These are phyloP conservation scores for Gelatoporia subvermispora DNA, from an alignment of 768 basidiomycete genomes.

Conservation along the genomic window DNA sequence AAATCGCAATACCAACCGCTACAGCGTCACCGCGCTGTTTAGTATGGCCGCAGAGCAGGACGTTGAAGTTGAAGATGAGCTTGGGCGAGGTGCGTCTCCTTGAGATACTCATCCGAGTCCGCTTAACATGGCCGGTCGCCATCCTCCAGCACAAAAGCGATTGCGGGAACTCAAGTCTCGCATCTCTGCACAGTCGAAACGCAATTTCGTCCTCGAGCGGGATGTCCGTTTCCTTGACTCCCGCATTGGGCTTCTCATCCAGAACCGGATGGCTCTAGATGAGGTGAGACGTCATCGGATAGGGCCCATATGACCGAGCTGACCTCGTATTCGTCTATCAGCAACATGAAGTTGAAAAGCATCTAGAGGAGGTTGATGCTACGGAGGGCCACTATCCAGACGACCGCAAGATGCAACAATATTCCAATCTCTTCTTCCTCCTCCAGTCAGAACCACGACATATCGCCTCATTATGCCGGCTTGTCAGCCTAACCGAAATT, in stretches of 20 bases:
- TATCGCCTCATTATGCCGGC: conserved; percentile 91
- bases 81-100: conserved; percentile 73
- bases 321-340: conserved; percentile 26
- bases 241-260: conserved; percentile 93
- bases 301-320: not conserved
- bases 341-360: conserved; percentile 94
- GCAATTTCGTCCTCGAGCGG: conserved; percentile 98
- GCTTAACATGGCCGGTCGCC: conserved; percentile 5
- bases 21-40: conserved; percentile 92
- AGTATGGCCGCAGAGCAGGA: conserved; percentile 99
- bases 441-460: conserved; percentile 97
- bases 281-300: conserved; percentile 51
- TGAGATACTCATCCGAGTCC: not conserved
- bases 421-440: conserved; percentile 98
- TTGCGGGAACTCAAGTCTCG: conserved; percentile 92
- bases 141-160: conserved; percentile 82
- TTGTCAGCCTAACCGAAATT: conserved; percentile 94
- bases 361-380: conserved; percentile 93
- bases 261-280: conserved; percentile 96
- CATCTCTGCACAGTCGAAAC: conserved; percentile 98
- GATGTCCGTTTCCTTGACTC: conserved; percentile 98
- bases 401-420: conserved; percentile 91
- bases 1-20: conserved; percentile 93
- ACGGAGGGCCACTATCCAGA: conserved; percentile 91
- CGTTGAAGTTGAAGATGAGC: conserved; percentile 94